phyloP scores from a whole-genome alignment of 2,329 filamentous ascomycete genomes.

The Didymella keratinophila region DNA sequence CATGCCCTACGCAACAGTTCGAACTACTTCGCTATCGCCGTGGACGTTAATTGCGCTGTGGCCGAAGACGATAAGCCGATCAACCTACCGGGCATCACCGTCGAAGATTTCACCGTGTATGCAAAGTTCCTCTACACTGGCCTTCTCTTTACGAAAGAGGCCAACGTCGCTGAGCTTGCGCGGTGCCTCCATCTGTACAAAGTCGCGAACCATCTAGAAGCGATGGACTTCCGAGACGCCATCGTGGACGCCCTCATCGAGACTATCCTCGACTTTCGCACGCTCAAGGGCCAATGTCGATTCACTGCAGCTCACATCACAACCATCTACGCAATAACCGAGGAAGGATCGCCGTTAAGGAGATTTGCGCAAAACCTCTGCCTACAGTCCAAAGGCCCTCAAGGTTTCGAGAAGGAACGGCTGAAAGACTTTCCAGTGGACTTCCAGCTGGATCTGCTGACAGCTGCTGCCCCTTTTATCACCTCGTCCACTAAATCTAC shows the following conservation, averaged over 20 bases:
- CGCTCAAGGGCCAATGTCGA: constrained; percentile 9
- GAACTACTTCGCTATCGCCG: constrained; percentile 1
- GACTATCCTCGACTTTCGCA: constrained; percentile 6
- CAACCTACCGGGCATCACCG: neutral
- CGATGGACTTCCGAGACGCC: constrained; percentile 13
- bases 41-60: neutral
- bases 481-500: constrained; percentile 5
- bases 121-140: constrained; percentile 16
- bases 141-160: constrained; percentile 6
- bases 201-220: constrained; percentile 9
- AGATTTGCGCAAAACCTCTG: constrained; percentile 8
- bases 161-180: constrained; percentile 2
- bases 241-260: constrained; percentile 16
- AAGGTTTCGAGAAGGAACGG: constrained; percentile 4
- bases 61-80: neutral
- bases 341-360: constrained; percentile 9
- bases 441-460: constrained; percentile 9
- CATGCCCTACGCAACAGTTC: constrained; percentile 7
- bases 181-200: constrained; percentile 13
- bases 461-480: constrained; percentile 14
- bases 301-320: constrained; percentile 6
- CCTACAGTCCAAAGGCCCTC: constrained; percentile 6
- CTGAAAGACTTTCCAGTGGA: constrained; percentile 4
- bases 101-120: constrained; percentile 6
- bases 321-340: constrained; percentile 6